These are phyloP conservation scores for Aquilaria yunnanensis DNA, from an alignment of 345 rosid genomes.

Conservation along the genomic window DNA sequence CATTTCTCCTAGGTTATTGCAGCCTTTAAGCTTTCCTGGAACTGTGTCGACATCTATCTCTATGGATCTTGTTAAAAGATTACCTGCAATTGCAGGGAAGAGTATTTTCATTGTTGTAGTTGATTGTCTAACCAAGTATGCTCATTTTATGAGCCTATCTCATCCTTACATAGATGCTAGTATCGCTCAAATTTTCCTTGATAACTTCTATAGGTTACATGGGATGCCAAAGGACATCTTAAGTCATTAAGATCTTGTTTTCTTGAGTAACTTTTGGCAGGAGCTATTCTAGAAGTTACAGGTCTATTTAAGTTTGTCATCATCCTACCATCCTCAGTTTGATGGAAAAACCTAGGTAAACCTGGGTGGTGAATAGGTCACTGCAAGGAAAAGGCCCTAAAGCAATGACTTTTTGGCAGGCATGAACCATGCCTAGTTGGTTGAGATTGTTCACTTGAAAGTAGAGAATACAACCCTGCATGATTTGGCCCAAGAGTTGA, in stretches of 20 bases:
- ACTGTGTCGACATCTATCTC: background rate
- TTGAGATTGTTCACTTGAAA: too few species aligned
- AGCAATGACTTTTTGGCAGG: too few species aligned
- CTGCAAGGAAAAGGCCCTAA: too few species aligned
- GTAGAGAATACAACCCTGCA: too few species aligned
- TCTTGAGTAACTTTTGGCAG: background rate
- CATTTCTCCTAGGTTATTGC: background rate
- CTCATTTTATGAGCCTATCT: background rate
- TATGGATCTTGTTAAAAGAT: background rate
- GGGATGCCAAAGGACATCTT: background rate
- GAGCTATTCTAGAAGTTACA: background rate
- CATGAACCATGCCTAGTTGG: too few species aligned
- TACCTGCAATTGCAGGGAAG: background rate
- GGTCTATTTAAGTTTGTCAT: background rate
- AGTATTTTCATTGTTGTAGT: background rate
- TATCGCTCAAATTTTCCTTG: background rate
- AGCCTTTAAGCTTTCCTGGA: background rate
- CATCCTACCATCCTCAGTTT: background rate
- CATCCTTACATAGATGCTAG: background rate
- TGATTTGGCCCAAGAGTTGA: too few species aligned
- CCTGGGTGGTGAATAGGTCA: too few species aligned
- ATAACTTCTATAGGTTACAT: background rate
- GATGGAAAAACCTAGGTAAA: background rate
- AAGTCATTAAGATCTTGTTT: background rate
- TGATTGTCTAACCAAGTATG: background rate